Conservation (phyloP, 768 basidiomycete genomes). For the Epithele typhae region DNA sequence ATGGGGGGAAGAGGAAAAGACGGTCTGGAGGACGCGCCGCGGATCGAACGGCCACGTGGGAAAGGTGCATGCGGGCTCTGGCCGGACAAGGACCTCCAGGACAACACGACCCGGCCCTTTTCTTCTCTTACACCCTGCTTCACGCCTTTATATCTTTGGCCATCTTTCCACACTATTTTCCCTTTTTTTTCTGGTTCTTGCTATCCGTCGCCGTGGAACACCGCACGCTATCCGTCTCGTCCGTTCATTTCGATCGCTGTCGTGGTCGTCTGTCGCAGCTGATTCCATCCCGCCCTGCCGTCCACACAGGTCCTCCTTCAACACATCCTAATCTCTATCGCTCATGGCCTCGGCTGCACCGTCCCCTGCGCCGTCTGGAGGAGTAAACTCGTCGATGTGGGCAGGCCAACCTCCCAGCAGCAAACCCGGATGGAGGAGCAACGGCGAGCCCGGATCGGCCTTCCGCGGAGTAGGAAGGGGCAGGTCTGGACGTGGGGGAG, state of each 20-base stretch:
- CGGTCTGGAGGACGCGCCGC: background rate
- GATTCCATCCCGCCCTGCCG: no score
- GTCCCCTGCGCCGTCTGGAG: conserved; percentile 15
- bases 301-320: background rate
- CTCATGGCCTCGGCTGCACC: conserved; percentile 22
- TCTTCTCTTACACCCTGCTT: conserved; percentile 3
- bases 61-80: background rate
- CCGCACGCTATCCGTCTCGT: background rate
- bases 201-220: no score
- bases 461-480: conserved; percentile 19
- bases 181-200: no score
- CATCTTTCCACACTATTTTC: background rate
- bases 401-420: conserved; percentile 16
- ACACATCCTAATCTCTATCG: background rate
- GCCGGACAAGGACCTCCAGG: conserved; percentile 10
- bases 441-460: conserved; percentile 21
- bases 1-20: background rate
- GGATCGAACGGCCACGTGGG: conserved; percentile 12
- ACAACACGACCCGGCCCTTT: conserved; percentile 6
- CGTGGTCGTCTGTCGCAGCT: background rate
- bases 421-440: conserved; percentile 18
- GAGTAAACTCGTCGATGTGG: conserved; percentile 19
- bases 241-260: conserved; percentile 7
- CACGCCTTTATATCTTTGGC: conserved; percentile 10
- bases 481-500: conserved; percentile 20